Percentiles rank a stretch among this genome's conserved stretches.
phyloP scores from a whole-genome alignment of 768 basidiomycete species.

The Flagelloscypha sp. region DNA sequence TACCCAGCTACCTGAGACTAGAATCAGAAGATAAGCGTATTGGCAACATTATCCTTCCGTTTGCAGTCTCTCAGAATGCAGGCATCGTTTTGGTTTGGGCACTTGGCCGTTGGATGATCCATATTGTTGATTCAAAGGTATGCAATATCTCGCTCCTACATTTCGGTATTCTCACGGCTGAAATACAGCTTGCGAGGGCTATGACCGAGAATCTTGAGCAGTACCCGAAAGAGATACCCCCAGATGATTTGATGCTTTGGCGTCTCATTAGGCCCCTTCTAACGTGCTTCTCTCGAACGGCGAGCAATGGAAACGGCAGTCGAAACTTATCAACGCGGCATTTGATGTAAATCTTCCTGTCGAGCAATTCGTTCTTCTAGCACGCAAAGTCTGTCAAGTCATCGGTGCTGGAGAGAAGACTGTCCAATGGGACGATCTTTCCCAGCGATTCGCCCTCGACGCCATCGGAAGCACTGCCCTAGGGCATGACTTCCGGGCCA shows the following conservation, averaged over 20 bases:
- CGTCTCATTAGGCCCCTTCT: constrained; percentile 23
- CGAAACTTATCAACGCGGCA: constrained; percentile 24
- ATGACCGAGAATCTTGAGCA: constrained; percentile 15
- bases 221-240: constrained; percentile 16
- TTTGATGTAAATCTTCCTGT: constrained; percentile 26
- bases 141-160: not conserved
- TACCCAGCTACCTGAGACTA: constrained; percentile 25
- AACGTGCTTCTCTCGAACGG: constrained; percentile 33
- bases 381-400: constrained; percentile 22
- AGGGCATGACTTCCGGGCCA: constrained; percentile 29
- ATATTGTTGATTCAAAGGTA: constrained; percentile 28
- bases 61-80: constrained; percentile 20
- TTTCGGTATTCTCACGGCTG: not conserved
- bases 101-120: constrained; percentile 33
- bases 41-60: constrained; percentile 26
- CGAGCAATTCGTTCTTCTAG: constrained; percentile 22
- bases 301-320: constrained; percentile 29
- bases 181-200: constrained; percentile 1
- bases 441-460: constrained; percentile 26
- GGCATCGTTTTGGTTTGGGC: constrained; percentile 30
- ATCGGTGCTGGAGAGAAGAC: constrained; percentile 22
- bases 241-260: constrained; percentile 27
- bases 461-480: constrained; percentile 28
- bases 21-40: constrained; percentile 28
- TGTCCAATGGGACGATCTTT: constrained; percentile 18